Evolutionary conservation across 2,329 filamentous ascomycete species (phyloP).

Genomic region (Coniella lustricola): DNA sequence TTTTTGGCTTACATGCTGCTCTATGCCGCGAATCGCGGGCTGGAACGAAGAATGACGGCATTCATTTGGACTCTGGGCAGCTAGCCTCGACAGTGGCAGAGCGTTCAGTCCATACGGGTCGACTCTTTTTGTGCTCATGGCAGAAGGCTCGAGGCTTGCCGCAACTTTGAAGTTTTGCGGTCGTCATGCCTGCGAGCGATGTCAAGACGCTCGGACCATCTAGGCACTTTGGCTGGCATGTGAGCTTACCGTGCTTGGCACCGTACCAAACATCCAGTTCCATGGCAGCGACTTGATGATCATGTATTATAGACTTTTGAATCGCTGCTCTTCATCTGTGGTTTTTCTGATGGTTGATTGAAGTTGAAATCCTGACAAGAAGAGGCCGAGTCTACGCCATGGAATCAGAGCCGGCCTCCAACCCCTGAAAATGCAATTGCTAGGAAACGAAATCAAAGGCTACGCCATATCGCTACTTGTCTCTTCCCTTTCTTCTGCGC

Average conservation of each 20-base stretch:
- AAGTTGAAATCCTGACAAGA: not conserved
- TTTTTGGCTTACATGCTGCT: constrained; percentile 34
- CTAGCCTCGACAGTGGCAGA: constrained; percentile 3
- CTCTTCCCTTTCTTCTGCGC: not conserved
- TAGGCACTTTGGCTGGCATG: not conserved
- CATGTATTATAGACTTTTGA: not conserved
- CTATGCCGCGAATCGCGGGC: constrained; percentile 47
- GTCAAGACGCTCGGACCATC: constrained; percentile 2
- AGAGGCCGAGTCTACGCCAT: constrained; percentile 13
- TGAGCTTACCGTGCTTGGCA: not conserved
- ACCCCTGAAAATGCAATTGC: constrained; percentile 14
- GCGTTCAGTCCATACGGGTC: constrained; percentile 5
- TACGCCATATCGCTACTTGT: not conserved
- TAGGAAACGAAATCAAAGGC: constrained; percentile 5
- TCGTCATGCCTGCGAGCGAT: not conserved
- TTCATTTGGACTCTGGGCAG: constrained; percentile 22
- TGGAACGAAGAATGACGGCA: constrained; percentile 36
- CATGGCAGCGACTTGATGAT: not conserved
- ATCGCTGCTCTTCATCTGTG: too few species aligned
- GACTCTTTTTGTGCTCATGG: not conserved
- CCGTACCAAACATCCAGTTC: too few species aligned
- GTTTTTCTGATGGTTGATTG: too few species aligned
- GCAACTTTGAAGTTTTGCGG: not conserved
- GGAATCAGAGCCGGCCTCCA: constrained; percentile 3
- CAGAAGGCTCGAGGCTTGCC: not conserved